Evolutionary conservation across 805 yeast species (phyloP).

Genomic region (Priceomyces medius): DNA sequence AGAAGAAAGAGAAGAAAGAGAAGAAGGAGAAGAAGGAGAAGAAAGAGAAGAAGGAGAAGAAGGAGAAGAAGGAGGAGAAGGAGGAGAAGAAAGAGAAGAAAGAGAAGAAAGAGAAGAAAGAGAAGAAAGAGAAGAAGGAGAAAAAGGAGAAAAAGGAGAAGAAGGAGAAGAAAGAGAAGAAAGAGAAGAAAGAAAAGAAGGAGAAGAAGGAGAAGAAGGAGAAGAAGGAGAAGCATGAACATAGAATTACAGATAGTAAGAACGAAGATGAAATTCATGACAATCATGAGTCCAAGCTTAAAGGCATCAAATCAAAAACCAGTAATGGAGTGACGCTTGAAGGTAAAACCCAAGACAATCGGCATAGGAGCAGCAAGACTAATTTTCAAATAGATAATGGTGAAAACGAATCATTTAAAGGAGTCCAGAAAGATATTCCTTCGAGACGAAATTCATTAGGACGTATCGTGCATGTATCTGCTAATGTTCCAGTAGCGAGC

Average conservation of each 20-base stretch:
- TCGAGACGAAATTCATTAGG: neutral
- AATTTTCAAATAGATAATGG: no score
- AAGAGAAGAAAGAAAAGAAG: conserved; percentile 19
- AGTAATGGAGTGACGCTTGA: no score
- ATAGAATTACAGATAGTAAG: no score
- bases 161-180: conserved; percentile 18
- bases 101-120: conserved; percentile 20
- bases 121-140: conserved; percentile 18
- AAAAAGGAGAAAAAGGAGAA: conserved; percentile 24
- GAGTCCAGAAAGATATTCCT: conserved; percentile 6
- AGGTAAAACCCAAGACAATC: no score
- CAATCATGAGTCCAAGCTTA: no score
- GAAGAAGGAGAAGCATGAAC: conserved; percentile 24
- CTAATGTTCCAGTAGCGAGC: conserved; percentile 26
- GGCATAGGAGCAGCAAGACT: no score
- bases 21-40: conserved; percentile 15
- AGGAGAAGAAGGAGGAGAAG: conserved; percentile 21
- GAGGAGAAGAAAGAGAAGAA: conserved; percentile 23
- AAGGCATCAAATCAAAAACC: no score
- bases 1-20: conserved; percentile 20
- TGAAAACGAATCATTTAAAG: no score
- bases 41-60: conserved; percentile 15
- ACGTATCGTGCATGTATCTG: conserved; percentile 7
- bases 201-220: conserved; percentile 17
- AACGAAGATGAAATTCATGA: no score